Percentiles rank a stretch among this genome's conserved stretches.
Conservation (phyloP, 164 flowering plant species). For the Stephania yunnanensis region DNA sequence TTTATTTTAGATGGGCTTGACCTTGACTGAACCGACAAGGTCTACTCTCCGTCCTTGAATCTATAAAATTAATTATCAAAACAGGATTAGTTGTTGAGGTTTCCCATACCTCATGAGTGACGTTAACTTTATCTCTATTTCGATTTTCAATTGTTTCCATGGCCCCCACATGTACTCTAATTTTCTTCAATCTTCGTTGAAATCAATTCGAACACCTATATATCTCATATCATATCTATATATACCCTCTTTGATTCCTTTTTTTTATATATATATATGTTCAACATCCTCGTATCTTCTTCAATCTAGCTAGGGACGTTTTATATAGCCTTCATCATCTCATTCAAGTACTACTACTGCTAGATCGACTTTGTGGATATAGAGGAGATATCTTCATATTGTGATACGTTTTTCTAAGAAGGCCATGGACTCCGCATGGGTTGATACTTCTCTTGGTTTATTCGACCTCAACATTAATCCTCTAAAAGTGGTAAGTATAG, state of each 20-base stretch:
- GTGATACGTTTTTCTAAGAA: neutral
- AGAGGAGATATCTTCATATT: neutral
- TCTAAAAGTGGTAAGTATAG: constrained; percentile 15
- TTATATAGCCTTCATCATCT: neutral
- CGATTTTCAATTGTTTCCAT: too few relatives aligned
- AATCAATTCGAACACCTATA: neutral
- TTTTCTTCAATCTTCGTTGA: neutral
- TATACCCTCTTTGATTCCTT: too few relatives aligned
- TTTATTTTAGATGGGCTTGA: neutral
- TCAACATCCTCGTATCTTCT: neutral
- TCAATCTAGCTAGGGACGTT: neutral
- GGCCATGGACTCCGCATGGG: constrained; percentile 22
- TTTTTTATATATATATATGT: too few relatives aligned
- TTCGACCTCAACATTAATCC: constrained; percentile 19
- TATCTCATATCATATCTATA: neutral
- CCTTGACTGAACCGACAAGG: neutral
- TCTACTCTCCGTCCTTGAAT: too few relatives aligned
- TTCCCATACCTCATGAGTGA: neutral
- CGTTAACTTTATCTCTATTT: neutral
- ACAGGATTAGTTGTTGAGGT: neutral
- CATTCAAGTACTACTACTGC: neutral
- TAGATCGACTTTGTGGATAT: too few relatives aligned
- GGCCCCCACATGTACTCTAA: neutral
- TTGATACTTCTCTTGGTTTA: constrained; percentile 24
- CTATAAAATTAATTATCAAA: too few relatives aligned